Base-by-base conservation (phyloP, 495 filamentous ascomycete genomes). In the Lasiosphaeria miniovina region DNA sequence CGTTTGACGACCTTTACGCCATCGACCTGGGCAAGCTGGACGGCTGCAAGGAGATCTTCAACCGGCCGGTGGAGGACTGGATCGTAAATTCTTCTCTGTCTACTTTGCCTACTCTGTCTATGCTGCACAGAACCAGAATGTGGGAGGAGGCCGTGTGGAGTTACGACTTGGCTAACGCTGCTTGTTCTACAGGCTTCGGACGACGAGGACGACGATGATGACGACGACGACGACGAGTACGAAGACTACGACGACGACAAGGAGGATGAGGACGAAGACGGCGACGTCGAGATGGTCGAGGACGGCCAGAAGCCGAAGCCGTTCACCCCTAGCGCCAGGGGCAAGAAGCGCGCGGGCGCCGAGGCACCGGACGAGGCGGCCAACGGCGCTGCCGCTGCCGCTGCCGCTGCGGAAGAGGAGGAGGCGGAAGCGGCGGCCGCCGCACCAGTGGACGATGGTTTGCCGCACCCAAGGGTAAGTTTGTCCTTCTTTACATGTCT, bases 1-100 rank as follows among this genome's bases (percentile, higher is more conserved):
- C 89, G 2, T 95, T 96, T 73, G 91, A 96, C 69, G 93, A 98
- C 65, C 79, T 97, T 80, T 93, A 90, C 69, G 88, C 90, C 9
- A 86, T 98, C 63, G 91, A 98, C 68, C 80, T 98, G 38, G 91
- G 87, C 52, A 95, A 93, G 71, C 76, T 98, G 58, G 93, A 98
- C 68, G 94, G 94, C 11, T 90, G 93, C 62, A 90, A 89, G 73
- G 88, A 95, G 70, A 81, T 94, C 50, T 98, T 93, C 75, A 88
- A 83, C 65, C 77, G 88, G 48, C 89, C 93, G 68, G 85, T 90
- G 14, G 88, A 88, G 66, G 91, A 93, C 68, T 96, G 92, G 92
- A 80, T 84, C 57, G 86, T 86, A 61, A 82, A 80, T 65, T 40
- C 15, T 35, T 15, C 14, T 43, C 63, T 12, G 6, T 12, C 12